Evolutionary conservation across 2,329 filamentous ascomycete genomes (phyloP), one percentile per base, ranked within the genome.

Genomic region (Talaromyces verruculosus): DNA sequence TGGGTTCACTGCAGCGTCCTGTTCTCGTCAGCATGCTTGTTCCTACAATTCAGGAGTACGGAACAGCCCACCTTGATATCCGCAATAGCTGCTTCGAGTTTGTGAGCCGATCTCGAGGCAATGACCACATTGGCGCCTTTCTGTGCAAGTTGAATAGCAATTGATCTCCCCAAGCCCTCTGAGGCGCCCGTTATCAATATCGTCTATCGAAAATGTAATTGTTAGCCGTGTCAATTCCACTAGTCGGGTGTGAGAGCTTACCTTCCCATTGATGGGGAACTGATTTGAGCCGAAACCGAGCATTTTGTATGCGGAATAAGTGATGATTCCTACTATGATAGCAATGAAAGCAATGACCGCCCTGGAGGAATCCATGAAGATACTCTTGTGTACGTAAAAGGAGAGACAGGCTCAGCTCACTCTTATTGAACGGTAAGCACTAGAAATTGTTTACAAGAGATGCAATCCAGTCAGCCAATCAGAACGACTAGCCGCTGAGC

Each of bases 141-240:
- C 60, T 85, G 82, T 2, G 94, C 86, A 53, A 99, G 87, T 70
- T 93, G 84, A 61, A 87, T 84, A 5, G 89, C 93, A 22, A 89
- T 87, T 61, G 88, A 87, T 71, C 89, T 88, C 67, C 95, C 95
- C 90, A 97, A 92, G 66, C 95, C 95, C 75, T 97, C 91, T 0
- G 95, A 97, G 37, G 89, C 93, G 57, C 95, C 95, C 0, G 95
- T 99, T 62, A 99, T 83, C 64, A 98, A 83, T 62, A 96, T 84
- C 1, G 93, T 97, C 93, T 97, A 71, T 19, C 19, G 6, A 11
- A 17, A 4, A 30, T 41, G 10, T 65, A 25, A 30, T n/a, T 13
- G 19, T 25, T 35, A 33, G 7, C 22, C 19, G 3, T 39, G 25
- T 43, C 51, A 64, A 61, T 57, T 8, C 10, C 35, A 10, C 30